These are phyloP conservation scores for Cryptococcus jaspeensis DNA, from an alignment of 1,284 basidiomycete genomes.

Conservation along the genomic window DNA sequence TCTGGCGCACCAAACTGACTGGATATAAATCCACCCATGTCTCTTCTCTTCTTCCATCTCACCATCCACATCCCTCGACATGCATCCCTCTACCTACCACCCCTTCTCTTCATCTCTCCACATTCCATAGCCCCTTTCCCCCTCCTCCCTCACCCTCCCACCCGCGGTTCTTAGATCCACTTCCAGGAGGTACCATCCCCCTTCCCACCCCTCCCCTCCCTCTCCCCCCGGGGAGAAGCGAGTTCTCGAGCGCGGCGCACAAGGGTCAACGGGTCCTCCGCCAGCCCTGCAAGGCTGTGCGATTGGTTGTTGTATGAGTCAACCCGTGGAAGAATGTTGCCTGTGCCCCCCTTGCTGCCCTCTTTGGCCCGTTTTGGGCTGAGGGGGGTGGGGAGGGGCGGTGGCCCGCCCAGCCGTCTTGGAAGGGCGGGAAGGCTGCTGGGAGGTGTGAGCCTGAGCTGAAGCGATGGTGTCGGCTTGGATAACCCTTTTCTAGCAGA, in stretches of 20 bases:
- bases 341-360: constrained; percentile 3
- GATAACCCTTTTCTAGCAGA: constrained; percentile 7
- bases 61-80: constrained; percentile 8
- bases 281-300: constrained; percentile 47
- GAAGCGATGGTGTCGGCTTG: constrained; percentile 1
- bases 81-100: constrained; percentile 13
- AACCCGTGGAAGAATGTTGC: constrained; percentile 49
- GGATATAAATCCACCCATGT: constrained; percentile 4
- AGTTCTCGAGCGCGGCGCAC: background rate
- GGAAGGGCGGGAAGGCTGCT: constrained; percentile 6
- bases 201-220: constrained; percentile 12
- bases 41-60: constrained; percentile 6
- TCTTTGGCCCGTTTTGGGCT: constrained; percentile 1
- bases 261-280: constrained; percentile 34
- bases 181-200: constrained; percentile 43
- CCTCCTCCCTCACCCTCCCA: constrained; percentile 14
- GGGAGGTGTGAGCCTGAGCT: constrained; percentile 3
- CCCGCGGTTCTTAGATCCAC: constrained; percentile 53
- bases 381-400: constrained; percentile 3
- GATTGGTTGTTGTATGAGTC: constrained; percentile 52
- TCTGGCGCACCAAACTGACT: background rate
- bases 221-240: too few species aligned
- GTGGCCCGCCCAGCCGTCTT: constrained; percentile 15
- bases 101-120: constrained; percentile 4
- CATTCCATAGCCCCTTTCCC: background rate